Evolutionary conservation across 345 rosid genomes (phyloP), one percentile per base, ranked within the genome.

Genomic region (Orychophragmus violaceus): DNA sequence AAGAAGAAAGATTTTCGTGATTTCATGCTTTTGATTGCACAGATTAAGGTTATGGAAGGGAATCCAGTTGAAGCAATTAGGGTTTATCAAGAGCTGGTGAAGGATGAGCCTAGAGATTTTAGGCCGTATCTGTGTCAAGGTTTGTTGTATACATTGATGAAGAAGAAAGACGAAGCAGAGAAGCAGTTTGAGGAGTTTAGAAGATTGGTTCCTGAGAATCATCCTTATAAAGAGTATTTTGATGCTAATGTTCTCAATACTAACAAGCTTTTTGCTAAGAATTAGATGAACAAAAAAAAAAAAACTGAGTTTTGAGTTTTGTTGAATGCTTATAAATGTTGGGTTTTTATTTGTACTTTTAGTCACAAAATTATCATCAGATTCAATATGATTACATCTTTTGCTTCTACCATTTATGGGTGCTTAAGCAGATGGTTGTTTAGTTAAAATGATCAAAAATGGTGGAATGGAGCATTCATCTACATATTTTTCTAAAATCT

Each of bases 61-160:
- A n/a, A n/a, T n/a, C n/a, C n/a, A n/a, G n/a, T n/a, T n/a, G n/a
- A n/a, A n/a, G n/a, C n/a, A n/a, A n/a, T n/a, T n/a, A n/a, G n/a
- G n/a, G n/a, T n/a, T n/a, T n/a, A n/a, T n/a, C n/a, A n/a, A n/a
- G n/a, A n/a, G n/a, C n/a, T n/a, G n/a, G n/a, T n/a, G n/a, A n/a
- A n/a, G n/a, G n/a, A n/a, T n/a, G n/a, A n/a, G n/a, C n/a, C 98
- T 0, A 79, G 74, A 71, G 98, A 92, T 78, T 92, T 86, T 49
- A 82, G 96, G 71, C 98, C 98, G 0, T 89, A 89, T 51, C 71
- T 89, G 53, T 92, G 96, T 46, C 94, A 86, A 72, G n/a, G n/a
- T n/a, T n/a, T n/a, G n/a, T n/a, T 92, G 19, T 89, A 92, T 48
- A 77, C 91, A 18, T 55, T 92, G 78, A 35, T 86, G 89, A 83